phyloP scores from a whole-genome alignment of 805 yeast genomes.

The Kazachstania bromeliacearum region DNA sequence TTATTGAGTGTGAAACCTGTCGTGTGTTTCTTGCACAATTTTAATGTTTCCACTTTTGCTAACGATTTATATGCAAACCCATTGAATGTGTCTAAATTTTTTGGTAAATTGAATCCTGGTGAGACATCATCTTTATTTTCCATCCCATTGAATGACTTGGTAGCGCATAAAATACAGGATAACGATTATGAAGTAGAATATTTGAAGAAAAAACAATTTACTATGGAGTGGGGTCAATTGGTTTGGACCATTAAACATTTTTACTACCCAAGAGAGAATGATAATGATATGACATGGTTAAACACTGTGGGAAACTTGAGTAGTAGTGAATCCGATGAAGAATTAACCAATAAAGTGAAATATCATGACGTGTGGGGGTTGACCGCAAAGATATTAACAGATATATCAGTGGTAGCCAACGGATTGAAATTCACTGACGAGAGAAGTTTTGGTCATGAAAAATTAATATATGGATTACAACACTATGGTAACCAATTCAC shows the following conservation, averaged over 20 bases:
- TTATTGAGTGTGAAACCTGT: conserved; percentile 78
- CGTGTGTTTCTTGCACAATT: conserved; percentile 48
- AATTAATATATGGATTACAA: conserved; percentile 48
- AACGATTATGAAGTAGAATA: conserved; percentile 25
- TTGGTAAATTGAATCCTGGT: conserved; percentile 58
- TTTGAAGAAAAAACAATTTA: conserved; percentile 23
- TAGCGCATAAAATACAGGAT: conserved; percentile 15
- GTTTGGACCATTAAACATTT: conserved; percentile 58
- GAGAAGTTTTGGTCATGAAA: conserved; percentile 39
- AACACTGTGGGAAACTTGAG: conserved; percentile 50
- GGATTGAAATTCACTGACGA: conserved; percentile 31
- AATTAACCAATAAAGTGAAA: background rate
- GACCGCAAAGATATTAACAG: conserved; percentile 71
- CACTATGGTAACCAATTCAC: conserved; percentile 48
- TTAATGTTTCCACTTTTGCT: conserved; percentile 28
- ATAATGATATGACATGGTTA: conserved; percentile 54
- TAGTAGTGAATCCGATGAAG: conserved; percentile 35
- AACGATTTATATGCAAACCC: conserved; percentile 24
- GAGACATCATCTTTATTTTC: conserved; percentile 65
- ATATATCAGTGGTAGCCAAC: conserved; percentile 49
- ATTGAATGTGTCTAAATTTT: conserved; percentile 23
- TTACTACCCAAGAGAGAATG: conserved; percentile 47
- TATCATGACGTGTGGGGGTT: conserved; percentile 68
- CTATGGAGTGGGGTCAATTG: conserved; percentile 60
- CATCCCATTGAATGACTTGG: conserved; percentile 57